These are phyloP conservation scores for Botrytis medusae DNA, from an alignment of 2,329 filamentous ascomycete genomes.

Conservation along the genomic window DNA sequence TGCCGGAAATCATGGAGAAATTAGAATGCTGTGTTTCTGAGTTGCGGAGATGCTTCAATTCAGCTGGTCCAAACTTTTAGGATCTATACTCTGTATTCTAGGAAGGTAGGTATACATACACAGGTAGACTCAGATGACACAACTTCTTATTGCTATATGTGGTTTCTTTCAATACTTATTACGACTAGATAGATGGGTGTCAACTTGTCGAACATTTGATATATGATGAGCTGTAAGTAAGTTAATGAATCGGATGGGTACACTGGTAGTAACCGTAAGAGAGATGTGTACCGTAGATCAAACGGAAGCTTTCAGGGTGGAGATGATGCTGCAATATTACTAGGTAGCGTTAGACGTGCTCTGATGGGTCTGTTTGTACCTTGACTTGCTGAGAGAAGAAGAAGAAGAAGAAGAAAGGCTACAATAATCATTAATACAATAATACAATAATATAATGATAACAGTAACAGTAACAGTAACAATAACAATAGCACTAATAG, in stretches of 20 bases:
- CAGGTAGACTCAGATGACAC: background rate
- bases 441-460: too few species aligned
- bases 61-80: background rate
- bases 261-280: background rate
- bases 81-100: background rate
- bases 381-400: background rate
- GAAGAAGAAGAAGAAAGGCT: too few species aligned
- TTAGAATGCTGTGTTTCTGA: conserved; percentile 11
- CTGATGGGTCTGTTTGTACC: background rate
- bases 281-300: background rate
- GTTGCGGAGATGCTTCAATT: background rate
- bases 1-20: conserved; percentile 11
- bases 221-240: too few species aligned
- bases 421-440: too few species aligned
- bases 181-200: background rate
- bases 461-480: too few species aligned
- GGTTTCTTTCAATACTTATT: background rate
- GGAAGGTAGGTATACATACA: background rate
- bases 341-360: too few species aligned
- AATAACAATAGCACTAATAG: too few species aligned
- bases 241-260: background rate
- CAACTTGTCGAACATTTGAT: background rate
- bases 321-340: background rate
- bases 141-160: background rate
- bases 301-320: background rate